Evolutionary conservation across 73 alveolate genomes (phyloP), one percentile per base, ranked within the genome.

Genomic region (Symbiodinium natans): DNA sequence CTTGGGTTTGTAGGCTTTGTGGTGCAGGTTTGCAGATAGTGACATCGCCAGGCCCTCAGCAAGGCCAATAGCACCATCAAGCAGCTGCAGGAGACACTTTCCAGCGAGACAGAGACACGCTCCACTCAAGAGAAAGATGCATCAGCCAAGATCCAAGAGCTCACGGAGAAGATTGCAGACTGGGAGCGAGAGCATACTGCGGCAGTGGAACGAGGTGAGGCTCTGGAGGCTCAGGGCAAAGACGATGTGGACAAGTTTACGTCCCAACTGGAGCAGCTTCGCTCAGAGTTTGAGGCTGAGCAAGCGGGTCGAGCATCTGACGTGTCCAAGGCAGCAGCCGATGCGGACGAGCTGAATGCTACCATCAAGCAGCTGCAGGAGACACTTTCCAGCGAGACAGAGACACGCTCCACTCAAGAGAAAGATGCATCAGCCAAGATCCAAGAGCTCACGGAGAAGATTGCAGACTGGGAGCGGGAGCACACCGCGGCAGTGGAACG

Each of bases 301-400:
- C 41, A 82, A 63, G 90, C 29, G 34, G 68, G 84, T 31, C 36
- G 84, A 27, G 84, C 36, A n/a, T 31, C 84, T 38, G 84, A 73
- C 27, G 13, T 8, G 5, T n/a, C 40, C 15, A 17, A 73, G 41
- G 68, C 68, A 52, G n/a, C 68, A 4, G n/a, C 68, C 68, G 68
- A 52, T 52, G 68, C 68, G 27, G 36, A 84, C 46, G n/a, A n/a
- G 77, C 46, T 15, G 33, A 87, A 87, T 7, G 94, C 85, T 19
- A 54, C 94, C 36, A 87, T 87, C 74, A 80, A 87, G 74, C 71
- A 39, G 25, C 3, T 74, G 38, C 77, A 63, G 34, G 77, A 63
- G 15, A 25, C 77, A 25, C 36, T 34, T 27, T 11, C 36, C 39
- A 63, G 34, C 31, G 10, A 31, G 31, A 27, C 77, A 1, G 77